Conservation (phyloP, 306 rosid genomes). For the Medicago arabica region DNA sequence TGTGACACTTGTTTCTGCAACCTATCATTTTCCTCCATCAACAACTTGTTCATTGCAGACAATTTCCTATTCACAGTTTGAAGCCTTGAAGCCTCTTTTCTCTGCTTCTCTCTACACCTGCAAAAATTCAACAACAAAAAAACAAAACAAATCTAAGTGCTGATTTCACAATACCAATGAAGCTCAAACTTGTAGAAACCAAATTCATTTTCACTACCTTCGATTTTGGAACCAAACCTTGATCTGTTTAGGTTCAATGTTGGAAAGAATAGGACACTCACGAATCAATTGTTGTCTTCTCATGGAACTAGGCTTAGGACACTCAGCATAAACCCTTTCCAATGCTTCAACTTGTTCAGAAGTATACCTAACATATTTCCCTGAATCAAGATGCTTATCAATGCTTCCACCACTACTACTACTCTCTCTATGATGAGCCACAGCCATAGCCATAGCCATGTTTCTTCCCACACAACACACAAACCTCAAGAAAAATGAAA, state of each 20-base stretch:
- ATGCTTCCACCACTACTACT: constrained; percentile 84
- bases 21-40: constrained; percentile 99
- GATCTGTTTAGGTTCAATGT: constrained; percentile 98
- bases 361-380: constrained; percentile 92
- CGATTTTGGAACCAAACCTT: constrained; percentile 99
- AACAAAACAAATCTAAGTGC: background rate
- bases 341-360: constrained; percentile 96
- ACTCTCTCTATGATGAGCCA: constrained; percentile 88
- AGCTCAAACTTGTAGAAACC: background rate
- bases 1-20: constrained; percentile 98
- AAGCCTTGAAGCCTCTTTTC: constrained; percentile 89
- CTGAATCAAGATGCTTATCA: constrained; percentile 80
- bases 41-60: constrained; percentile 89
- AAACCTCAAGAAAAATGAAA: constrained; percentile 20
- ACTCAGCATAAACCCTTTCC: constrained; percentile 88
- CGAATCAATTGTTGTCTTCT: constrained; percentile 94
- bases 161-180: background rate
- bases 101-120: constrained; percentile 99
- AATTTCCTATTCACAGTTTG: constrained; percentile 92
- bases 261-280: constrained; percentile 89
- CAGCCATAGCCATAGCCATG: constrained; percentile 93
- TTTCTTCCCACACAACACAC: constrained; percentile 21
- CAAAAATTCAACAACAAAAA: constrained; percentile 5
- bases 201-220: constrained; percentile 50
- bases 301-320: constrained; percentile 94